A percentile compares a stretch with the other conserved stretches of the same genome.
phyloP scores from a whole-genome alignment of 495 filamentous ascomycete genomes.

The Talaromyces nanjingensis region DNA sequence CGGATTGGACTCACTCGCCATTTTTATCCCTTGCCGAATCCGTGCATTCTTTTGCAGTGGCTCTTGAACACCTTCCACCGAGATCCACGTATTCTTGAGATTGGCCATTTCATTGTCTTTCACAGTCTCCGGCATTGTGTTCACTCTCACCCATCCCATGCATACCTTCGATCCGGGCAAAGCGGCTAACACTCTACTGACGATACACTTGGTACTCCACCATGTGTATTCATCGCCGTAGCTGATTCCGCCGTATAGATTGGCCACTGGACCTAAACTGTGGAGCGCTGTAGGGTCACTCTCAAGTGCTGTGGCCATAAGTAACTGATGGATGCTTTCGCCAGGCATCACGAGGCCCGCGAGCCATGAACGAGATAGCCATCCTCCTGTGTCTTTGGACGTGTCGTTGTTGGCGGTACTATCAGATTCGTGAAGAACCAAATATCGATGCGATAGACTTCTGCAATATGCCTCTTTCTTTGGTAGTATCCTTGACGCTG shows the following conservation, averaged over 20 bases:
- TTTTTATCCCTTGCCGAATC: constrained; percentile 31
- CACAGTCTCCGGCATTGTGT: constrained; percentile 35
- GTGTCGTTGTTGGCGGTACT: constrained; percentile 14
- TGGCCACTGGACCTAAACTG: constrained; percentile 59
- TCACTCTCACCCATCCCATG: constrained; percentile 69
- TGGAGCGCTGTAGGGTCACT: constrained; percentile 61
- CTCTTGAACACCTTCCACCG: constrained; percentile 38
- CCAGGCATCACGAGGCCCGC: constrained; percentile 76
- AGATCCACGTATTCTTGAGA: constrained; percentile 58
- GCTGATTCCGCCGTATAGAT: constrained; percentile 72
- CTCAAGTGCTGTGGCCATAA: constrained; percentile 74
- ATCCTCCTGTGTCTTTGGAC: constrained; percentile 38
- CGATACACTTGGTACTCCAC: constrained; percentile 76
- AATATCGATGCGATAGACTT: constrained; percentile 20
- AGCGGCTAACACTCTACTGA: constrained; percentile 67
- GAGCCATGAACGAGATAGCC: constrained; percentile 74
- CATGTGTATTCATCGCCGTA: constrained; percentile 60
- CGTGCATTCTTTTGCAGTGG: constrained; percentile 21
- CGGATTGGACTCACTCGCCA: constrained; percentile 30
- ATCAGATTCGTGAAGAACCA: constrained; percentile 19
- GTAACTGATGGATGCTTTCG: constrained; percentile 62
- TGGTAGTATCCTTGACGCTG: not conserved
- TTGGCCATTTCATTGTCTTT: constrained; percentile 15
- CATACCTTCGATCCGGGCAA: constrained; percentile 60
- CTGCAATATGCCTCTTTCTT: constrained; percentile 27